These are phyloP conservation scores for Aspergillus brunneoviolaceus DNA, from an alignment of 2,329 filamentous ascomycete species.

Conservation along the genomic window DNA sequence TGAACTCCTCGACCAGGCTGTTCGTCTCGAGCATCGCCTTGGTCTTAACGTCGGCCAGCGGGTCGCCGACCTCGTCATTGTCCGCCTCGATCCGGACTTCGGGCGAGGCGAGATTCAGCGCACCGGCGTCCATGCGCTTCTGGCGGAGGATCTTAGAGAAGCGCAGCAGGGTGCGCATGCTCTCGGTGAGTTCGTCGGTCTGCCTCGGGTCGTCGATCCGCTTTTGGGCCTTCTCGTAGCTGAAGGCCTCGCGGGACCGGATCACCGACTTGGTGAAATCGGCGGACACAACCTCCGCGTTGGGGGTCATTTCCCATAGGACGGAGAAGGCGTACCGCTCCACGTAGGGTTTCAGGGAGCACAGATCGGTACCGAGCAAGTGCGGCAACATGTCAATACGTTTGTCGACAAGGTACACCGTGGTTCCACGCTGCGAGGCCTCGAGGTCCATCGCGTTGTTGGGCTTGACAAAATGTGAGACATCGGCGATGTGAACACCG, in stretches of 20 bases:
- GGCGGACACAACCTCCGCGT: slow-evolving; percentile 81
- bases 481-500: slow-evolving; percentile 96
- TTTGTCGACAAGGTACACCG: slow-evolving; percentile 97
- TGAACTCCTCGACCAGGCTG: slow-evolving; percentile 97
- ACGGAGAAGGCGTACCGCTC: slow-evolving; percentile 86
- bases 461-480: slow-evolving; percentile 98
- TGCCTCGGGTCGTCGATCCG: slow-evolving; percentile 87
- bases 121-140: slow-evolving; percentile 94
- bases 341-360: slow-evolving; percentile 96
- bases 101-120: slow-evolving; percentile 92
- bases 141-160: slow-evolving; percentile 91
- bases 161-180: slow-evolving; percentile 82
- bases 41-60: slow-evolving; percentile 85
- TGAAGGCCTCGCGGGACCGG: slow-evolving; percentile 92
- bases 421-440: slow-evolving; percentile 89
- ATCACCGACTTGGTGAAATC: slow-evolving; percentile 98
- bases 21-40: slow-evolving; percentile 94
- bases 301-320: slow-evolving; percentile 81
- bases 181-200: slow-evolving; percentile 82
- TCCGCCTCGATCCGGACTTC: slow-evolving; percentile 96
- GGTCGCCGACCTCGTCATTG: slow-evolving; percentile 93
- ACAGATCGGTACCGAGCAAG: slow-evolving; percentile 92
- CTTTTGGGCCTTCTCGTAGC: slow-evolving; percentile 93
- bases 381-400: slow-evolving; percentile 99
- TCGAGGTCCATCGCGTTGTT: slow-evolving; percentile 97